These are phyloP conservation scores for Leccinum obscurum DNA, from an alignment of 768 basidiomycete genomes.

Conservation along the genomic window DNA sequence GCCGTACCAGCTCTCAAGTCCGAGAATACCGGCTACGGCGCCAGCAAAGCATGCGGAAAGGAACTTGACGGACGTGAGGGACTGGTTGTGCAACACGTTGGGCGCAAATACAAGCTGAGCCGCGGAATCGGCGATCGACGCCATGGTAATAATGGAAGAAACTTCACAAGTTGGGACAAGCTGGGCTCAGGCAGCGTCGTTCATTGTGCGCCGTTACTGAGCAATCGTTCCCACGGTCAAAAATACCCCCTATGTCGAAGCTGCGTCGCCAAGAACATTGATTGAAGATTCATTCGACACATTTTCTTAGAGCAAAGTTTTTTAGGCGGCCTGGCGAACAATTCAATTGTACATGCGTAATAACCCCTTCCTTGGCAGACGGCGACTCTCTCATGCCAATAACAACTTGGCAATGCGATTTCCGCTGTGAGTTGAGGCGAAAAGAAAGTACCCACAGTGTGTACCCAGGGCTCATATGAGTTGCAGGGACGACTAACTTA, in stretches of 20 bases:
- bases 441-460: not conserved
- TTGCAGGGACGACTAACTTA: conserved; percentile 7
- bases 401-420: not conserved
- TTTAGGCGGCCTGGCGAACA: not conserved
- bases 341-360: not conserved
- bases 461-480: not conserved
- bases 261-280: not conserved
- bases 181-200: not conserved
- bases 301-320: not conserved
- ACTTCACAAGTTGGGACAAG: not conserved
- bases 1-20: conserved; percentile 81
- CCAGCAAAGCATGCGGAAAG: conserved; percentile 83
- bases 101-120: conserved; percentile 65
- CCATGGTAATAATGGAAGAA: conserved; percentile 34
- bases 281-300: not conserved
- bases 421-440: not conserved
- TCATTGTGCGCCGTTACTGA: not conserved
- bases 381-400: not conserved
- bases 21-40: conserved; percentile 85
- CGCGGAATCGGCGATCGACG: conserved; percentile 47
- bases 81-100: conserved; percentile 64
- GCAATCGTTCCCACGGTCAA: conserved; percentile 15
- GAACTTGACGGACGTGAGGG: conserved; percentile 71
- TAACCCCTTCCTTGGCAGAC: not conserved
- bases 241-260: conserved; percentile 6